These are phyloP conservation scores for Podaxis rugospora DNA, from an alignment of 768 basidiomycete genomes.

Conservation along the genomic window DNA sequence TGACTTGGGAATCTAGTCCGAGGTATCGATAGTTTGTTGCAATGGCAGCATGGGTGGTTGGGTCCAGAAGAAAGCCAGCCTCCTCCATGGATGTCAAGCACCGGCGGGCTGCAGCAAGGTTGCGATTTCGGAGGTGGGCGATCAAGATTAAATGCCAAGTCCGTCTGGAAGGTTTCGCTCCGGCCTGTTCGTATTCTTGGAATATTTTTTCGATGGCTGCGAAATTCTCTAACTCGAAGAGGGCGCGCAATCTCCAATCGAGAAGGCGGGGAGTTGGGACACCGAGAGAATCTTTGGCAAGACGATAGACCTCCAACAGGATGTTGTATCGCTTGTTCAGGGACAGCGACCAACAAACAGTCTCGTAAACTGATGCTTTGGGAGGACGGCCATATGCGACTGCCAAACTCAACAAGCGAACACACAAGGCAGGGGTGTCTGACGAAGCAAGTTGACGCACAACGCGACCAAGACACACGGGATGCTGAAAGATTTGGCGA, in stretches of 20 bases:
- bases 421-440: background rate
- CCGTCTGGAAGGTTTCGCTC: conserved; percentile 47
- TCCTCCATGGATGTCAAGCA: conserved; percentile 53
- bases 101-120: conserved; percentile 51
- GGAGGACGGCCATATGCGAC: background rate
- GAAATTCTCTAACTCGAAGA: conserved; percentile 51
- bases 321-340: conserved; percentile 42
- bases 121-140: conserved; percentile 64
- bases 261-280: conserved; percentile 52
- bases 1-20: conserved; percentile 53
- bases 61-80: conserved; percentile 49
- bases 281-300: conserved; percentile 44
- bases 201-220: conserved; percentile 39
- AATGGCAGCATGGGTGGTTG: conserved; percentile 57
- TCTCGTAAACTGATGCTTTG: conserved; percentile 3
- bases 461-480: conserved; percentile 93
- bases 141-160: conserved; percentile 69
- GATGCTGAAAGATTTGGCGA: conserved; percentile 26
- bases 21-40: conserved; percentile 54
- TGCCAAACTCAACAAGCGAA: conserved; percentile 6
- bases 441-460: conserved; percentile 55
- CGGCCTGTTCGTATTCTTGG: conserved; percentile 42
- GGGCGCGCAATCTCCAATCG: conserved; percentile 65
- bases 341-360: conserved; percentile 29
- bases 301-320: conserved; percentile 41